phyloP scores from a whole-genome alignment of 306 rosid genomes.

The Cucumis melo region DNA sequence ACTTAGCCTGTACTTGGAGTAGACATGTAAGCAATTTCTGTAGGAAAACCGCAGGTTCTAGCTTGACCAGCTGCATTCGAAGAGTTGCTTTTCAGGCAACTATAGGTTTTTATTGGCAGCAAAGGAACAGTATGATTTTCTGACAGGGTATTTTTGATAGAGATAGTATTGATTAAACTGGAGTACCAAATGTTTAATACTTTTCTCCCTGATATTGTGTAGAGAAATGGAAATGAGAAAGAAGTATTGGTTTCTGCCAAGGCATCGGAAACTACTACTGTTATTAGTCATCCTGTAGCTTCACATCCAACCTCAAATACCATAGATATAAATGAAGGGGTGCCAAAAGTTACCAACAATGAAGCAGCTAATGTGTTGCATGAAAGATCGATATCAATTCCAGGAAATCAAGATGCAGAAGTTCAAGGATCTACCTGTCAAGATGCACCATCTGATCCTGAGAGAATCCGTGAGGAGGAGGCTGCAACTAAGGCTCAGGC shows the following conservation, averaged over 20 bases:
- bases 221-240: conserved; percentile 52
- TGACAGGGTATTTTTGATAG: too few species aligned
- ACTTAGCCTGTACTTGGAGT: too few species aligned
- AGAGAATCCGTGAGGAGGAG: conserved; percentile 55
- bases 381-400: conserved; percentile 3
- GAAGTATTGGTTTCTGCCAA: conserved; percentile 49
- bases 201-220: conserved; percentile 10
- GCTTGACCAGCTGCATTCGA: too few species aligned
- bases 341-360: conserved; percentile 32
- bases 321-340: conserved; percentile 25
- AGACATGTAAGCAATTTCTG: too few species aligned
- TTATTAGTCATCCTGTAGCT: conserved; percentile 33
- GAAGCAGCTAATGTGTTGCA: conserved; percentile 28
- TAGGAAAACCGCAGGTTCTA: too few species aligned
- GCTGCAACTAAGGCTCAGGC: conserved; percentile 93
- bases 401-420: conserved; percentile 45
- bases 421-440: conserved; percentile 27
- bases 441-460: conserved; percentile 47
- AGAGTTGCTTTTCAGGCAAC: too few species aligned
- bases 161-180: neutral
- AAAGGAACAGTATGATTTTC: too few species aligned
- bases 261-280: conserved; percentile 38
- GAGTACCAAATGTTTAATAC: neutral
- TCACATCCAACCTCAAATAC: conserved; percentile 17
- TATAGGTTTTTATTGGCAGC: too few species aligned